Evolutionary conservation across 805 yeast genomes (phyloP).

Genomic region (Nakazawaea wickerhamii): DNA sequence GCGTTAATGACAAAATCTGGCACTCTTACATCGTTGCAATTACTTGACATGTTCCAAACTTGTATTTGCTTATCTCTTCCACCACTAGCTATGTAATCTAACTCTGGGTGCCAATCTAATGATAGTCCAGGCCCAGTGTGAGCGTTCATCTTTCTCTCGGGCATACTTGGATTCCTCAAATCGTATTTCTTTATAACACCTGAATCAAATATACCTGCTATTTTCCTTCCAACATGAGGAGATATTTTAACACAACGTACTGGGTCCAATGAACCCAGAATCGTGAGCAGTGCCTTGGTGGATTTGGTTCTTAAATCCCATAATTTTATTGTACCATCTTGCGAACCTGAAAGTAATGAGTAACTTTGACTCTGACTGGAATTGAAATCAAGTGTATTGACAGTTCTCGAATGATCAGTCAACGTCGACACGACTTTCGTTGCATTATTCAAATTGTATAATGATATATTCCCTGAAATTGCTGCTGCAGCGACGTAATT

Average conservation of each 20-base stretch:
- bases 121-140: slow-evolving; percentile 90
- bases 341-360: slow-evolving; percentile 58
- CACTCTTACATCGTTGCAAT: slow-evolving; percentile 29
- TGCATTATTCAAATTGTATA: slow-evolving; percentile 26
- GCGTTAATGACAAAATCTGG: slow-evolving; percentile 74
- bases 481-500: slow-evolving; percentile 38
- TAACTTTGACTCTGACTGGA: slow-evolving; percentile 24
- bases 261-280: slow-evolving; percentile 68
- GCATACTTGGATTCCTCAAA: slow-evolving; percentile 55
- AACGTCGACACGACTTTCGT: slow-evolving; percentile 24
- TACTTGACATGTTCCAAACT: slow-evolving; percentile 58
- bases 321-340: slow-evolving; percentile 70
- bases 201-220: slow-evolving; percentile 82
- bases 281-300: slow-evolving; percentile 42
- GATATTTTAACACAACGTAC: slow-evolving; percentile 51
- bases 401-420: slow-evolving; percentile 40
- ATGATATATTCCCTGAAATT: slow-evolving; percentile 42
- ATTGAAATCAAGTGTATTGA: slow-evolving; percentile 37
- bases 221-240: slow-evolving; percentile 44
- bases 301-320: slow-evolving; percentile 61
- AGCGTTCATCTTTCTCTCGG: slow-evolving; percentile 74
- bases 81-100: slow-evolving; percentile 81
- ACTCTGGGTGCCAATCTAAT: slow-evolving; percentile 81
- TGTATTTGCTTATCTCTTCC: slow-evolving; percentile 86
- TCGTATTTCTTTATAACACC: slow-evolving; percentile 90